Evolutionary conservation across 208 protist species (phyloP), one percentile per base, ranked within the genome.

Genomic region (Leishmania mexicana): DNA sequence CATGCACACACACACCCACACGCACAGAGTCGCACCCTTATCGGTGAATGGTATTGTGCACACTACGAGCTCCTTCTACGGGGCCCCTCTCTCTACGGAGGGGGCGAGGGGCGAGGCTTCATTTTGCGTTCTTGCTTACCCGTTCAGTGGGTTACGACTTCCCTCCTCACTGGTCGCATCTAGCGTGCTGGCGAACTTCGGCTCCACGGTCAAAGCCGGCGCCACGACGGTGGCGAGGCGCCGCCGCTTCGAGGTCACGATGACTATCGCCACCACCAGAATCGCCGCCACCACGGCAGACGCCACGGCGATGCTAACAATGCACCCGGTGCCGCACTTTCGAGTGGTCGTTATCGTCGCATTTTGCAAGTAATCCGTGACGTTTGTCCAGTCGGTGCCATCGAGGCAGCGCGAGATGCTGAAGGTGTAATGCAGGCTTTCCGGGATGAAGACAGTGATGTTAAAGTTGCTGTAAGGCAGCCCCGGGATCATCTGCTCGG

Each of bases 171-270:
- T 81, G 54, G 42, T 49, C 21, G 28, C 38, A 77, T 85, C 78
- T 47, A 82, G n/a, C 3, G 91, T 91, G 75, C 85, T 90, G 71
- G 78, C 75, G 64, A 93, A 94, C 76, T 91, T 88, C 4, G 89
- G 91, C 71, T 86, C 81, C 28, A 47, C 65, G 45, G 57, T 81
- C 4, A 83, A 45, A 6, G 76, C 73, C 13, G 93, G 90, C 24
- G 88, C 93, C 11, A 96, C 84, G 24, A 95, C 93, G 24, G 90
- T 89, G 62, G 93, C 93, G 38, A 95, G 78, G 17, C 93, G 91
- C 45, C 85, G 76, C 13, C 91, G 91, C 86, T 96, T 96, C 65
- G 91, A 95, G 17, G 86, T 91, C n/a, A 92, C 38, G 8, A 96
- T 91, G 57, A 96, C 89, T 3, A 93, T 74, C 3, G 88, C 51